Evolutionary conservation across 2,329 filamentous ascomycete species (phyloP).

Genomic region (Sporothrix mexicana): DNA sequence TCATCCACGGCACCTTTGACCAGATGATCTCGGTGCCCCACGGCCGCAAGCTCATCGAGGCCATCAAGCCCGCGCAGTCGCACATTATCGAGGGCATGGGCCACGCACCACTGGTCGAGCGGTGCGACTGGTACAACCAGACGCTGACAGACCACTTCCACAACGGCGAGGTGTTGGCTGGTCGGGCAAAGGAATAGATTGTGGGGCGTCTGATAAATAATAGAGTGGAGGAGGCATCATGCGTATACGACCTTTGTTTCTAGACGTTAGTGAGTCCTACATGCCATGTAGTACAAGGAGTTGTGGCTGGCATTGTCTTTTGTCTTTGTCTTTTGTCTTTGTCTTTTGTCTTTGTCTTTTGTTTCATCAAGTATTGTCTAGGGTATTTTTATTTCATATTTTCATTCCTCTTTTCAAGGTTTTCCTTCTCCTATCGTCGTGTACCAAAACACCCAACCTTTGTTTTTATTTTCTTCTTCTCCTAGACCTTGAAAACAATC

Average conservation of each 20-base stretch:
- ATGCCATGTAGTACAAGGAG: not conserved
- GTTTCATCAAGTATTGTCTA: not conserved
- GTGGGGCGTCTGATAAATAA: too few relatives aligned
- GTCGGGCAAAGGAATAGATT: conserved; percentile 29
- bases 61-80: conserved; percentile 65
- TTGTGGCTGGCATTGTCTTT: not conserved
- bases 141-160: conserved; percentile 64
- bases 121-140: conserved; percentile 69
- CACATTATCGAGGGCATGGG: conserved; percentile 73
- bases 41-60: conserved; percentile 69
- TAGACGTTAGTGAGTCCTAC: not conserved
- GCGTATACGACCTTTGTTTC: not conserved
- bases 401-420: not conserved
- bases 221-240: not conserved
- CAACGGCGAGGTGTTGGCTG: conserved; percentile 55
- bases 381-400: conserved; percentile 9
- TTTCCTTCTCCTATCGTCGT: not conserved
- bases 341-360: too few relatives aligned
- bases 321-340: not conserved
- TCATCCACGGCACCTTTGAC: conserved; percentile 78
- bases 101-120: conserved; percentile 77
- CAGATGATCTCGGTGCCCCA: conserved; percentile 78
- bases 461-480: not conserved
- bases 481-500: not conserved
- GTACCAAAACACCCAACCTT: not conserved